Evolutionary conservation across 2,329 filamentous ascomycete species (phyloP), one percentile per base, ranked within the genome.

Genomic region (Talaromyces sp.): DNA sequence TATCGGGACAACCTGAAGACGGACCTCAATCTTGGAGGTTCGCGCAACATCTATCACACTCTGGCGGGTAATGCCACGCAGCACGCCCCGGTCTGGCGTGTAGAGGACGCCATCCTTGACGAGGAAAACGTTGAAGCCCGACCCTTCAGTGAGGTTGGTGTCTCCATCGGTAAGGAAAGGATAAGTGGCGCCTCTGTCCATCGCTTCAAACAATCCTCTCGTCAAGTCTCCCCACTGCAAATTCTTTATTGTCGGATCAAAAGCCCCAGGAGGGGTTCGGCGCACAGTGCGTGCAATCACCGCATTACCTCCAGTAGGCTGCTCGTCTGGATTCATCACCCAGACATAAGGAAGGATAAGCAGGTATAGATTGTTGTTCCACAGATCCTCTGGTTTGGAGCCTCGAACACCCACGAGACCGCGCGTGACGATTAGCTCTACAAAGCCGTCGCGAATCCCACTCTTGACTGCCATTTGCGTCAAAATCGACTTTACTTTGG

Each of bases 61-160:
- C 71, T 76, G 80, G 7, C 81, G 73, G 0, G 81, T 83, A 1
- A 83, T 71, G 4, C 81, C 82, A 55, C 81, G 68, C 1, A 83
- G 68, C 1, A 82, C 79, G 5, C 81, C 82, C 0, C 80, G 74
- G 12, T 79, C 74, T 0, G 82, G 77, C 0, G 81, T 83, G 60
- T 78, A 80, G 0, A 83, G 62, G 0, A 74, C 67, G 0, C 75
- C 75, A 54, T 80, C 69, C 65, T 83, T 82, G 62, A 83, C 65
- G 0, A 83, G 58, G 3, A 77, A 64, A 10, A 83, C 72, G 64
- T 83, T 83, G 71, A 79, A 83, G 0, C 81, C 81, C 0, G 80
- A 79, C 0, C 81, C 81, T 62, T 59, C 57, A 1, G 40, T 44
- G 16, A 44, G 40, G 14, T 44, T 44, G 1, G 40, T 44, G 14